A percentile compares a stretch with the other conserved stretches of the same genome.
These are phyloP conservation scores for Thielaviopsis ethacetica DNA, from an alignment of 2,329 filamentous ascomycete genomes.

Conservation along the genomic window DNA sequence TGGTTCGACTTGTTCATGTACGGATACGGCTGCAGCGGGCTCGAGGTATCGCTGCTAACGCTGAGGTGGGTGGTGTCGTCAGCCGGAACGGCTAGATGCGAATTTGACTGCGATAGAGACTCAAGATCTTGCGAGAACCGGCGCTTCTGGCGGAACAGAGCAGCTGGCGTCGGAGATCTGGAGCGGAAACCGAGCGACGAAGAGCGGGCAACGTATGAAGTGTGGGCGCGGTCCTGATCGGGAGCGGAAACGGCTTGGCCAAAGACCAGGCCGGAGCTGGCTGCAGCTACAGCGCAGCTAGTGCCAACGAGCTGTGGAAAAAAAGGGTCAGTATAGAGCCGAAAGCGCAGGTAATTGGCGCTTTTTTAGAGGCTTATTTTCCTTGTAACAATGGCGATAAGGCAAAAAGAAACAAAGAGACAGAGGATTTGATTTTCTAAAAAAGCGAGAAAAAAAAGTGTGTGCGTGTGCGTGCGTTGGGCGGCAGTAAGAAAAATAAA, in stretches of 20 bases:
- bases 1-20: conserved; percentile 4
- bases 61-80: background rate
- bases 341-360: background rate
- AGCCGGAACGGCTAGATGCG: conserved; percentile 3
- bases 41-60: background rate
- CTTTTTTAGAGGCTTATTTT: conserved; percentile 13
- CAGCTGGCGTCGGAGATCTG: conserved; percentile 2
- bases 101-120: conserved; percentile 4
- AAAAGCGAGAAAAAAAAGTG: background rate
- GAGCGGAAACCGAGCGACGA: conserved; percentile 2
- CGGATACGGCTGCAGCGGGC: background rate
- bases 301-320: conserved; percentile 39
- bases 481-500: no score
- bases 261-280: conserved; percentile 41
- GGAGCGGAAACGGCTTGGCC: conserved; percentile 32
- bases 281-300: conserved; percentile 44
- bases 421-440: background rate
- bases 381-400: no score
- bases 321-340: background rate
- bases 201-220: conserved; percentile 6
- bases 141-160: conserved; percentile 1
- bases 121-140: conserved; percentile 10
- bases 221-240: conserved; percentile 16
- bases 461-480: no score
- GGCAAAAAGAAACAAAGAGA: background rate